phyloP scores from a whole-genome alignment of 495 filamentous ascomycete species.

The Daldinia caldariorum region DNA sequence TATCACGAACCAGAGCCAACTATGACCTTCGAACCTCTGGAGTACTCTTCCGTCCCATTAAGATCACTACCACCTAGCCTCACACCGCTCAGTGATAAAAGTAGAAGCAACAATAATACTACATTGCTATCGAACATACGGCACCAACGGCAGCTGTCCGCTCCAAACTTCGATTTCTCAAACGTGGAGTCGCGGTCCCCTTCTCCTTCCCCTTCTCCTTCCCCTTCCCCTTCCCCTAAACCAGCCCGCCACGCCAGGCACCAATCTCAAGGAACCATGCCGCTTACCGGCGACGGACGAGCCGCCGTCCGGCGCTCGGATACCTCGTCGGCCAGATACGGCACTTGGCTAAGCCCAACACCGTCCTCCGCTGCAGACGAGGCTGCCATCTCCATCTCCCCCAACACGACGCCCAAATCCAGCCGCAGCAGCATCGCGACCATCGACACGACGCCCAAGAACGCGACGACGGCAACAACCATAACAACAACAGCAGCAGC shows the following conservation, averaged over 20 bases:
- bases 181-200: slow-evolving; percentile 46
- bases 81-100: slow-evolving; percentile 39
- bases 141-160: slow-evolving; percentile 58
- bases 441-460: slow-evolving; percentile 49
- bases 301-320: slow-evolving; percentile 36
- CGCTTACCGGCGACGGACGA: slow-evolving; percentile 55
- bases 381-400: slow-evolving; percentile 11
- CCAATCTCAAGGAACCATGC: slow-evolving; percentile 52
- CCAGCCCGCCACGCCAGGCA: slow-evolving; percentile 39
- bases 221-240: slow-evolving; percentile 43
- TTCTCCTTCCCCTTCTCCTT: slow-evolving; percentile 42
- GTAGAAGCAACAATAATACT: slow-evolving; percentile 14
- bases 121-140: slow-evolving; percentile 38
- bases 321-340: slow-evolving; percentile 44
- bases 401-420: slow-evolving; percentile 49
- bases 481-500: no score
- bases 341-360: slow-evolving; percentile 50
- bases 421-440: slow-evolving; percentile 29
- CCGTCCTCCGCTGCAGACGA: slow-evolving; percentile 31
- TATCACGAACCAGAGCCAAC: slow-evolving; percentile 30
- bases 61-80: slow-evolving; percentile 27
- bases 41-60: slow-evolving; percentile 22
- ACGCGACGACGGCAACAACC: slow-evolving; percentile 12
- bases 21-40: slow-evolving; percentile 36
- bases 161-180: slow-evolving; percentile 49